Evolutionary conservation across 164 flowering plant genomes (phyloP).

Genomic region (Saururus chinensis): DNA sequence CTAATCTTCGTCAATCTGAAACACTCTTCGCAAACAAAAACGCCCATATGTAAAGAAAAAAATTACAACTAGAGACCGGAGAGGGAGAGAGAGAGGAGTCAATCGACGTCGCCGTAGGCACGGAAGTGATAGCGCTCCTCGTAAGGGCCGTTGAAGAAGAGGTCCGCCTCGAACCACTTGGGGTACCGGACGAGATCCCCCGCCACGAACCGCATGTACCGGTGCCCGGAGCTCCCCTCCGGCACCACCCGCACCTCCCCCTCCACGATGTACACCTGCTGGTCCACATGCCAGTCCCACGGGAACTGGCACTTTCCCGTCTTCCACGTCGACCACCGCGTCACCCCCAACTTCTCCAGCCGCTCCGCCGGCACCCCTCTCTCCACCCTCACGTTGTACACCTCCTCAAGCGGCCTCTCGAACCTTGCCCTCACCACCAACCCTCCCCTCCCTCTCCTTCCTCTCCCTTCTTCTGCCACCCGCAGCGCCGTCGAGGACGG

Average conservation of each 20-base stretch:
- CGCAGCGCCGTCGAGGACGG: too few relatives aligned
- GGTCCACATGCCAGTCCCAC: slow-evolving; percentile 93
- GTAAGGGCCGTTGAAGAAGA: slow-evolving; percentile 66
- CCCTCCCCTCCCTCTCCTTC: not conserved
- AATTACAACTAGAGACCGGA: too few relatives aligned
- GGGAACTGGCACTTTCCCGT: slow-evolving; percentile 67
- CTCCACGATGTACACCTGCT: slow-evolving; percentile 70
- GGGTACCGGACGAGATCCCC: slow-evolving; percentile 87
- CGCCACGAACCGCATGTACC: slow-evolving; percentile 51
- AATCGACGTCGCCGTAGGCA: slow-evolving; percentile 64
- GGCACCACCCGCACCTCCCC: slow-evolving; percentile 88
- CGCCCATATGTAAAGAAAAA: too few relatives aligned
- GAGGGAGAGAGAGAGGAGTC: not conserved
- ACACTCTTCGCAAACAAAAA: too few relatives aligned
- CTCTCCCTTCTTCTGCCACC: not conserved
- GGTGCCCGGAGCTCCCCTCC: slow-evolving; percentile 42
- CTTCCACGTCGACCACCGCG: slow-evolving; percentile 80
- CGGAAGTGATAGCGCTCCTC: slow-evolving; percentile 70
- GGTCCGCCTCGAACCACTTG: slow-evolving; percentile 91
- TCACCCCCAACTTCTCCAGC: slow-evolving; percentile 53
- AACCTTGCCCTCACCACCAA: slow-evolving; percentile 25
- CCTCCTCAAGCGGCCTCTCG: slow-evolving; percentile 64
- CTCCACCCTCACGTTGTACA: slow-evolving; percentile 63
- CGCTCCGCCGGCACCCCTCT: slow-evolving; percentile 42
- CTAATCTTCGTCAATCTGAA: too few relatives aligned